phyloP scores from a whole-genome alignment of 768 basidiomycete species.

The Lyophyllum shimeji region DNA sequence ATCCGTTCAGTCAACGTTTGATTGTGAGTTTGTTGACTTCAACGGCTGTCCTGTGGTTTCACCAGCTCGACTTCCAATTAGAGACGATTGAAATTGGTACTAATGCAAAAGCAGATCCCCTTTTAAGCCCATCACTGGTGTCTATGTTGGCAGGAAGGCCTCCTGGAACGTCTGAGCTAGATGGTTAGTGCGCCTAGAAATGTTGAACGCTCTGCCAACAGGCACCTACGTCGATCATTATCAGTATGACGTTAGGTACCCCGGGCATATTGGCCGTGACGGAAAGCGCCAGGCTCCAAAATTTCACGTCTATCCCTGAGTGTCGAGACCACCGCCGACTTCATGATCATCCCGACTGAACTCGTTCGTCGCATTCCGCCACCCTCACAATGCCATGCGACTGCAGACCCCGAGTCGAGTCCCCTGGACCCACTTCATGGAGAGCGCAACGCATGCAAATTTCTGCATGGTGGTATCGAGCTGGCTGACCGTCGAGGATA shows the following conservation, averaged over 20 bases:
- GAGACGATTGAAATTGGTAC: too few relatives aligned
- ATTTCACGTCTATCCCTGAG: background rate
- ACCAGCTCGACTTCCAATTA: too few relatives aligned
- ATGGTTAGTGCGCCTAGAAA: too few relatives aligned
- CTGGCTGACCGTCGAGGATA: background rate
- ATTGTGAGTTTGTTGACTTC: background rate
- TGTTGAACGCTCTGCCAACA: background rate
- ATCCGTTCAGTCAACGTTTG: background rate
- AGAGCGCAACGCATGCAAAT: background rate
- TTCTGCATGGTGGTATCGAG: background rate
- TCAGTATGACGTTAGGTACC: background rate
- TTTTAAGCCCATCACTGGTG: too few relatives aligned
- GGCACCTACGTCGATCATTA: background rate
- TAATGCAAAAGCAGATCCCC: too few relatives aligned
- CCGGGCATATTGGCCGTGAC: background rate
- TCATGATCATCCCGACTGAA: background rate
- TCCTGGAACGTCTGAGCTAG: too few relatives aligned
- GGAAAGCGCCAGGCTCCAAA: background rate
- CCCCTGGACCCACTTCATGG: background rate
- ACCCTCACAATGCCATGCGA: background rate
- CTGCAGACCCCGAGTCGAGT: background rate
- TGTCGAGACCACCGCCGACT: background rate
- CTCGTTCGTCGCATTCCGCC: background rate
- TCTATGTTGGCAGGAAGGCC: too few relatives aligned
- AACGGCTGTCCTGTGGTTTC: too few relatives aligned